These are phyloP conservation scores for Kwoniella mangroviensis DNA, from an alignment of 768 basidiomycete genomes.

Conservation along the genomic window DNA sequence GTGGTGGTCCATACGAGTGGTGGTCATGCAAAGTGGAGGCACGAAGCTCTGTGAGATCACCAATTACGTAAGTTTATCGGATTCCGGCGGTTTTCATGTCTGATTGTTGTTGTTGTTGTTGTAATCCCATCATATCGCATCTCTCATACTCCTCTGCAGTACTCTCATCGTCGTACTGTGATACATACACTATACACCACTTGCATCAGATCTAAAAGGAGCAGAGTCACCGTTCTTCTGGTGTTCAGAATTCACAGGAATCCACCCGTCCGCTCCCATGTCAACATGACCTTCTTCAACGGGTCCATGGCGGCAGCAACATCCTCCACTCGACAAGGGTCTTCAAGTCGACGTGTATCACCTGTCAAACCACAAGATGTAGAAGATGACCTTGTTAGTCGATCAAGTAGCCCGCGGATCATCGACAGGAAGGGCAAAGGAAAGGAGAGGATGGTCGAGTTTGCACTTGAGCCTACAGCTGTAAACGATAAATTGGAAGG, in stretches of 20 bases:
- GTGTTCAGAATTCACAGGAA: not conserved
- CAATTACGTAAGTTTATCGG: not conserved
- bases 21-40: constrained; percentile 15
- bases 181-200: no score
- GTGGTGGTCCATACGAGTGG: no score
- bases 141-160: no score
- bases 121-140: no score
- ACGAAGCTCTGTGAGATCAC: not conserved
- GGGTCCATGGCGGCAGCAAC: not conserved
- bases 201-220: not conserved
- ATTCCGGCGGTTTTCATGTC: not conserved
- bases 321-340: not conserved
- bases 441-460: not conserved
- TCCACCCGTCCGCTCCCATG: not conserved
- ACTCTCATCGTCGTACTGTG: no score
- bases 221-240: not conserved
- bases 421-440: constrained; percentile 13
- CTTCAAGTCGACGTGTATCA: not conserved
- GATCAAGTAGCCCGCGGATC: not conserved
- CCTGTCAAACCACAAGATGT: not conserved
- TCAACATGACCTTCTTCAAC: constrained; percentile 13
- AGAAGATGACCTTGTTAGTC: not conserved
- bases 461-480: not conserved
- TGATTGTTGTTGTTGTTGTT: not conserved
- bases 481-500: not conserved